Percentiles rank a stretch among this genome's conserved stretches.
These are phyloP conservation scores for Buddleja alternifolia DNA, from an alignment of 257 asterid species.

Conservation along the genomic window DNA sequence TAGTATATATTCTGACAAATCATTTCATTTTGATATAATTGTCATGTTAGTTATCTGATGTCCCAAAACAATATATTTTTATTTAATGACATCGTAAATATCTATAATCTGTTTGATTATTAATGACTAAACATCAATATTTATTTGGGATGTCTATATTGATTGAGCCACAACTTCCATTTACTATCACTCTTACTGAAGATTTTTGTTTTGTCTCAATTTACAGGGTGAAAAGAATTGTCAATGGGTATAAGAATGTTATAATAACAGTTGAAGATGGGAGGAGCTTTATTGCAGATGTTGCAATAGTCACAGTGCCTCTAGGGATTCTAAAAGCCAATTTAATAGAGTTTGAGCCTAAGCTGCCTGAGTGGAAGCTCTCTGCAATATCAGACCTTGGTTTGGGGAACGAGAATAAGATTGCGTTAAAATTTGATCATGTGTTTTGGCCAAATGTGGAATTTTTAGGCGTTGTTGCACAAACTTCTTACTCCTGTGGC, in stretches of 20 bases:
- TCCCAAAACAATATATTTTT: too few relatives aligned
- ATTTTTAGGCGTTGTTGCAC: conserved; percentile 79
- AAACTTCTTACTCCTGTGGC: conserved; percentile 85
- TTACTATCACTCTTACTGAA: conserved; percentile 14
- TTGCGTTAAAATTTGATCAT: conserved; percentile 72
- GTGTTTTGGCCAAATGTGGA: conserved; percentile 98
- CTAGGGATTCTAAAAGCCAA: conserved; percentile 87
- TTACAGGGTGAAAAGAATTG: conserved; percentile 71
- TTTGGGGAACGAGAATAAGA: conserved; percentile 89
- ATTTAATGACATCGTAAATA: too few relatives aligned
- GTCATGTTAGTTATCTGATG: too few relatives aligned
- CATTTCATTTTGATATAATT: background rate
- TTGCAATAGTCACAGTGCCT: conserved; percentile 89
- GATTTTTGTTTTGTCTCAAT: conserved; percentile 20
- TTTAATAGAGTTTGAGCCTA: conserved; percentile 78
- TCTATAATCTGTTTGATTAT: too few relatives aligned
- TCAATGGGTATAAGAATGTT: conserved; percentile 71
- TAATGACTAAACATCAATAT: too few relatives aligned
- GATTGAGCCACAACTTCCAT: background rate
- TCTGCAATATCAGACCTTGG: conserved; percentile 95
- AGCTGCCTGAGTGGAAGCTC: conserved; percentile 89
- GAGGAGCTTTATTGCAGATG: conserved; percentile 77
- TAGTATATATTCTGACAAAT: background rate
- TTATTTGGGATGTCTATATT: too few relatives aligned
- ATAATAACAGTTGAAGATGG: conserved; percentile 76